A percentile compares a stretch with the other conserved stretches of the same genome.
Evolutionary conservation across 2,329 filamentous ascomycete genomes (phyloP).

Genomic region (Sclerotinia nivalis): DNA sequence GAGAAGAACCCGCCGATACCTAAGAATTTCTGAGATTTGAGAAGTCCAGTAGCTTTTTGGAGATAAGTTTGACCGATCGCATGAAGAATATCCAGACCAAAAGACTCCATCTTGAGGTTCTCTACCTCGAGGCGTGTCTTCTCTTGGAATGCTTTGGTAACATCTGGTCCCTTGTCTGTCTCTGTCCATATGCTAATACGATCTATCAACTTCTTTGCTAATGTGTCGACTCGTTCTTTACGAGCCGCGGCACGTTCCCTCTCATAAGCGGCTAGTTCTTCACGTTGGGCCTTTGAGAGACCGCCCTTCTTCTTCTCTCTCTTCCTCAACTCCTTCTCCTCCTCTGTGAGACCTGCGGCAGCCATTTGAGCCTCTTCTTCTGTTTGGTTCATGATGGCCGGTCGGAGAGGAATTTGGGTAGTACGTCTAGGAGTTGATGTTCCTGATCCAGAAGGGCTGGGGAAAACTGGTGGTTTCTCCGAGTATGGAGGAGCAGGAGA

Average conservation of each 20-base stretch:
- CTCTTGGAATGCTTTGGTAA: conserved; percentile 86
- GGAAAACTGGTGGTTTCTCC: conserved; percentile 26
- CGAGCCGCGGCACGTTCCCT: conserved; percentile 79
- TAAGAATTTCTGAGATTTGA: conserved; percentile 96
- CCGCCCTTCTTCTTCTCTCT: conserved; percentile 89
- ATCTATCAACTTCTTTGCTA: conserved; percentile 83
- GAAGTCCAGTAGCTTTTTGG: conserved; percentile 79
- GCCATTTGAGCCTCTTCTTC: conserved; percentile 72
- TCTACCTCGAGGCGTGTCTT: conserved; percentile 95
- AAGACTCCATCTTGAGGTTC: conserved; percentile 99
- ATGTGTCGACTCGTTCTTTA: conserved; percentile 83
- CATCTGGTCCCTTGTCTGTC: conserved; percentile 83
- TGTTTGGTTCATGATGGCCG: conserved; percentile 84
- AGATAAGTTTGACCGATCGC: conserved; percentile 91
- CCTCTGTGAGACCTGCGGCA: conserved; percentile 64
- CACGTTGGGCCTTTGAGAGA: conserved; percentile 86
- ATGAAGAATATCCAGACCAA: conserved; percentile 93
- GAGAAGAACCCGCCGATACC: conserved; percentile 95
- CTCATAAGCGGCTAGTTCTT: conserved; percentile 87
- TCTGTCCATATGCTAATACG: conserved; percentile 95
- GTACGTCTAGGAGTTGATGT: conserved; percentile 46
- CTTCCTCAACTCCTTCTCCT: conserved; percentile 73
- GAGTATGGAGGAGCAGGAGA: conserved; percentile 19
- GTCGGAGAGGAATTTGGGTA: conserved; percentile 67
- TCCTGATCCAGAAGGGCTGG: conserved; percentile 41